Evolutionary conservation across 2,329 filamentous ascomycete species (phyloP), one percentile per base, ranked within the genome.

Genomic region (Claviceps fusiformis): DNA sequence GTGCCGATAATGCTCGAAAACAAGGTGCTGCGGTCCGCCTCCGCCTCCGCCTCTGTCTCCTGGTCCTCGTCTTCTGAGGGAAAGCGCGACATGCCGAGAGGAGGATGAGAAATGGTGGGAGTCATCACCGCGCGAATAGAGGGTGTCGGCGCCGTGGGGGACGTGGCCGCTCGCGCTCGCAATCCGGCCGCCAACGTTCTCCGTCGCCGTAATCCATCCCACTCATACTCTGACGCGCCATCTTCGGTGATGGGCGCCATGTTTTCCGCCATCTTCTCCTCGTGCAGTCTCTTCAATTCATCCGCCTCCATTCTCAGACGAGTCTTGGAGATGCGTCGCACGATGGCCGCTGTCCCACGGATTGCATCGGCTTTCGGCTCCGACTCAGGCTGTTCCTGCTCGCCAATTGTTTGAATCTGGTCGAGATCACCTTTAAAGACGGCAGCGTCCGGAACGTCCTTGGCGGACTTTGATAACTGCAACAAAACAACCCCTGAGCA

Each of bases 351-450:
- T 17, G 92, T 77, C 58, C 92, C 93, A 61, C 93, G 88, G 64
- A 98, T 95, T 10, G 93, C 90, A 68, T 98, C 93, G 15, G 93
- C 93, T 66, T 95, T 95, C 54, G 93, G 93, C 64, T 98, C 93
- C 15, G 87, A 86, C 69, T 98, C 93, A n/a, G 91, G 87, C 67
- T 97, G 90, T 67, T 95, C 89, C 65, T 95, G 89, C 64, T 96
- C 89, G 50, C 89, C 92, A 59, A 97, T 93, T 35, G 92, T 95
- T 37, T 93, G 88, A 54, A 97, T 87, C 75, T 98, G 92, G 64
- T 97, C 87, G 53, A 98, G 78, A 65, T 97, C 90, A 48, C 92
- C 93, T 55, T 84, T 83, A 75, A 98, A 95, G 44, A 98, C 84
- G 37, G 91, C 90, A 0, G 89, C 78, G 67, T 97, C 93, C 7